phyloP scores from a whole-genome alignment of 257 asterid species.

The Verbena officinalis region DNA sequence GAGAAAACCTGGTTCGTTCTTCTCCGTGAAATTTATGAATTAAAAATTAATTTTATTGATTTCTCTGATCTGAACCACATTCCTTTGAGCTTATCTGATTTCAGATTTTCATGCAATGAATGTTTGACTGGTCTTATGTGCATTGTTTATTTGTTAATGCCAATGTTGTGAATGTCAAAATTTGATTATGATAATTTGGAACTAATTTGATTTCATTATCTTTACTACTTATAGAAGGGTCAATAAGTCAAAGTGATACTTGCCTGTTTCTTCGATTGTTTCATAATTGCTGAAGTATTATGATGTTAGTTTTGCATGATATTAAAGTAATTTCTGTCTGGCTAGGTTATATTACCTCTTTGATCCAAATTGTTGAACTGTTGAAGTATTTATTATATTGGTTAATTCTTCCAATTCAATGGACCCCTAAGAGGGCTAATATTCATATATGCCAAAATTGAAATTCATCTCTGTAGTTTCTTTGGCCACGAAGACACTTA shows the following conservation, averaged over 20 bases:
- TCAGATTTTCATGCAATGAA: conserved; percentile 10
- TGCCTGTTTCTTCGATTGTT: not conserved
- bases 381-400: not conserved
- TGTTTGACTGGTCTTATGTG: conserved; percentile 16
- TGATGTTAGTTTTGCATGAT: conserved; percentile 8
- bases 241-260: not conserved
- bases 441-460: not conserved
- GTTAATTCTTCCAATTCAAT: not conserved
- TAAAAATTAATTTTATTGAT: conserved; percentile 3
- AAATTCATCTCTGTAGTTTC: not conserved
- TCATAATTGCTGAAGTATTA: not conserved
- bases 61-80: conserved; percentile 19
- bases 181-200: not conserved
- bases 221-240: not conserved
- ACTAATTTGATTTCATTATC: not conserved
- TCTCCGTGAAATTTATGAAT: conserved; percentile 11
- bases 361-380: not conserved
- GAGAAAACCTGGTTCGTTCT: conserved; percentile 45
- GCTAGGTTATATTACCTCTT: not conserved
- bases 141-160: not conserved
- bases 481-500: not conserved
- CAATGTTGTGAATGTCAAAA: not conserved
- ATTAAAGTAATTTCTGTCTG: not conserved
- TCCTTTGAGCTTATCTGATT: conserved; percentile 6
- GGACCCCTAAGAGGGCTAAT: not conserved